Conservation (phyloP, 331 rosid genomes). For the Pyrus hybrid region DNA sequence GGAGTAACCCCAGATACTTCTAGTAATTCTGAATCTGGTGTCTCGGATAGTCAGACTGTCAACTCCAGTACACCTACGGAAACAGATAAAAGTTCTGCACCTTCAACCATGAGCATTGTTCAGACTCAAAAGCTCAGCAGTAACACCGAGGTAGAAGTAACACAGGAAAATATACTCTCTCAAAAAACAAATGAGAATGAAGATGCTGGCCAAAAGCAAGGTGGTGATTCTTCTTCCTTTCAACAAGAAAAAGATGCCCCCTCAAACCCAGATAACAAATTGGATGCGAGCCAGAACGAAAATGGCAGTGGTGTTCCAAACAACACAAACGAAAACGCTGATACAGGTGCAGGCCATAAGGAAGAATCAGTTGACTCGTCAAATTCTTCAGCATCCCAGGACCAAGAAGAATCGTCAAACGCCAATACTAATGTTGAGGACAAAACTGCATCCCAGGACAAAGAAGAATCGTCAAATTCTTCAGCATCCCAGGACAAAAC, state of each 20-base stretch:
- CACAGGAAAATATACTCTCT: slow-evolving; percentile 25
- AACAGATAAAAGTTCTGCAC: not conserved
- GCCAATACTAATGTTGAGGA: slow-evolving; percentile 17
- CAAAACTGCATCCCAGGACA: too few species aligned
- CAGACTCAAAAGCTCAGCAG: slow-evolving; percentile 23
- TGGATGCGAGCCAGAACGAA: slow-evolving; percentile 19
- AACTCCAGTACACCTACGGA: slow-evolving; percentile 2
- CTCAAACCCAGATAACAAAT: slow-evolving; percentile 29
- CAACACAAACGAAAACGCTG: slow-evolving; percentile 14
- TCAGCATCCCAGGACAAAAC: too few species aligned
- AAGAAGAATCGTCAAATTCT: too few species aligned
- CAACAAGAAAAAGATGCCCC: slow-evolving; percentile 32
- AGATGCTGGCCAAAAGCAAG: slow-evolving; percentile 29
- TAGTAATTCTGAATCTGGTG: slow-evolving; percentile 6
- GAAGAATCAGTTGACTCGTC: slow-evolving; percentile 24
- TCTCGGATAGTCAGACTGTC: not conserved
- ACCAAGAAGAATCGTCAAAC: slow-evolving; percentile 20
- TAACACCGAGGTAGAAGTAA: slow-evolving; percentile 22
- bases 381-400: slow-evolving; percentile 19
- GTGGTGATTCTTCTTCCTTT: slow-evolving; percentile 33
- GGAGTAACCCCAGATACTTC: slow-evolving; percentile 35
- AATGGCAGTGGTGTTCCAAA: slow-evolving; percentile 4
- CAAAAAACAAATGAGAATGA: slow-evolving; percentile 30
- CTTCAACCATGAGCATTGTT: not conserved
- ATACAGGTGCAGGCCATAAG: slow-evolving; percentile 17